Conservation (phyloP, 768 basidiomycete species). For the Cystoderma amianthinum region DNA sequence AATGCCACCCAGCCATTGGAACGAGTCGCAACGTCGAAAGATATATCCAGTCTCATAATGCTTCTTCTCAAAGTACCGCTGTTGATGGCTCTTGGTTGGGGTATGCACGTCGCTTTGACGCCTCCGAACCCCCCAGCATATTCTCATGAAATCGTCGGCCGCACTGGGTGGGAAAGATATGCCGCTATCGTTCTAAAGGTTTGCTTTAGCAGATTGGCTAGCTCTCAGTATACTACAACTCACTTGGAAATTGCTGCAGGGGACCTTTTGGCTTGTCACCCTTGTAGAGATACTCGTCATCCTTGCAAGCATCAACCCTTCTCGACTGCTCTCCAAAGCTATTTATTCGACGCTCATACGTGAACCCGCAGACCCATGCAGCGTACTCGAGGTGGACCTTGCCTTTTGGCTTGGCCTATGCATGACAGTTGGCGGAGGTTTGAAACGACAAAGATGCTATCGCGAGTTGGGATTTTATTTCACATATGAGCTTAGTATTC, state of each 20-base stretch:
- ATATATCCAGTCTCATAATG: too few relatives aligned
- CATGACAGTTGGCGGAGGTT: conserved; percentile 2
- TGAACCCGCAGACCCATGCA: neutral
- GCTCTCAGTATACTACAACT: neutral
- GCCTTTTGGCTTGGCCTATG: conserved; percentile 8
- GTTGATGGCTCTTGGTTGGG: conserved; percentile 16
- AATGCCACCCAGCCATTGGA: too few relatives aligned
- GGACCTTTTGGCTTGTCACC: conserved; percentile 10
- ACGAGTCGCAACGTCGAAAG: too few relatives aligned
- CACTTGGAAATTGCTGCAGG: conserved; percentile 5
- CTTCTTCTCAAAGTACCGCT: conserved; percentile 18
- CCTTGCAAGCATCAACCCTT: conserved; percentile 8
- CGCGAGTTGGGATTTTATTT: conserved; percentile 6
- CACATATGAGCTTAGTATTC: conserved; percentile 26
- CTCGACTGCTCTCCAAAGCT: conserved; percentile 2
- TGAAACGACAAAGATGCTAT: conserved; percentile 7
- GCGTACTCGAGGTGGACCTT: conserved; percentile 2
- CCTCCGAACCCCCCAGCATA: conserved; percentile 17
- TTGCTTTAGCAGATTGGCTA: conserved; percentile 1
- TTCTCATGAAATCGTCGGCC: conserved; percentile 12
- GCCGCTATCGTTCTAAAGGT: conserved; percentile 15
- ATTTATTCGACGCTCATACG: conserved; percentile 4
- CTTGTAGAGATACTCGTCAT: conserved; percentile 13
- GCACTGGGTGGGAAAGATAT: conserved; percentile 13
- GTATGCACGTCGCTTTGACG: conserved; percentile 16